A percentile compares a stretch with the other conserved stretches of the same genome.
phyloP scores from a whole-genome alignment of 371 early-diverging fungal species.

The Dentiscutata heterogama region DNA sequence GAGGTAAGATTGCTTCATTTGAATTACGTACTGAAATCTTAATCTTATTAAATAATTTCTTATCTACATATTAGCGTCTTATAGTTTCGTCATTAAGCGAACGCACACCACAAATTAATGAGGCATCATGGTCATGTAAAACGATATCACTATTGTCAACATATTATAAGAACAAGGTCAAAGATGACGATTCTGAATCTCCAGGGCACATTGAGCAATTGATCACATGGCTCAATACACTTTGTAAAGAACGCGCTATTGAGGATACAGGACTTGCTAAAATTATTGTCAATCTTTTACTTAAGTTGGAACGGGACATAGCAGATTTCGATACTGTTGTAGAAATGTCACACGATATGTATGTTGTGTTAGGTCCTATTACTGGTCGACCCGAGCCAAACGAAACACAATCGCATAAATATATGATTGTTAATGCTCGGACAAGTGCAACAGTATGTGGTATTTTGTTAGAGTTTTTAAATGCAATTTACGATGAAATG shows the following conservation, averaged over 20 bases:
- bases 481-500: conserved; percentile 57
- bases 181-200: conserved; percentile 18
- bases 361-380: conserved; percentile 52
- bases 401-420: conserved; percentile 36
- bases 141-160: conserved; percentile 49
- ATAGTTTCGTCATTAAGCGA: conserved; percentile 44
- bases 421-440: conserved; percentile 56
- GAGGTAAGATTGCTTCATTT: not conserved
- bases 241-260: conserved; percentile 55
- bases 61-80: conserved; percentile 47
- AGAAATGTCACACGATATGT: conserved; percentile 54
- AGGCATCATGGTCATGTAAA: conserved; percentile 56
- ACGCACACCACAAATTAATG: conserved; percentile 57
- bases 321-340: conserved; percentile 50
- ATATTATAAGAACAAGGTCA: conserved; percentile 47
- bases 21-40: not conserved
- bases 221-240: conserved; percentile 52
- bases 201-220: conserved; percentile 41
- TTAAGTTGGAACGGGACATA: conserved; percentile 50
- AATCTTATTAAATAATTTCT: not conserved
- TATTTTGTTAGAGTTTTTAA: conserved; percentile 55
- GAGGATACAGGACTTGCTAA: conserved; percentile 55
- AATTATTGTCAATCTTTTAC: conserved; percentile 51
- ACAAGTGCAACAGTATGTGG: conserved; percentile 49
- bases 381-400: conserved; percentile 44